Evolutionary conservation across 768 basidiomycete genomes (phyloP).

Genomic region (Peribolospora baueri): DNA sequence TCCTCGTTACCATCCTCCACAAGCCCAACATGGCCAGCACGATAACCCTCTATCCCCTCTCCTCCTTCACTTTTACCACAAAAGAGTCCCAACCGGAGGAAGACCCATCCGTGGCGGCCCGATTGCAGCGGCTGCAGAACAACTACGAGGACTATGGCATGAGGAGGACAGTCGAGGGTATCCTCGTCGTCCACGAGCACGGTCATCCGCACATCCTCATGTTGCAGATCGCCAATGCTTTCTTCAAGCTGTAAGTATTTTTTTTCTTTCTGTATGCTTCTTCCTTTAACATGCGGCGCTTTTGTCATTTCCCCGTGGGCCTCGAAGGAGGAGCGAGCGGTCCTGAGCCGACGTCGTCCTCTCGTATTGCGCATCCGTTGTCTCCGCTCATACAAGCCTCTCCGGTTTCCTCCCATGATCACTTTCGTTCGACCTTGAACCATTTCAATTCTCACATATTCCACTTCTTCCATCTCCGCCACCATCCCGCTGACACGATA

Average conservation of each 20-base stretch:
- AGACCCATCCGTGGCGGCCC: slow-evolving; percentile 82
- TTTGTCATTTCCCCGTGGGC: not conserved
- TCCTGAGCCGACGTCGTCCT: too few species aligned
- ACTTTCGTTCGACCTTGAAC: too few species aligned
- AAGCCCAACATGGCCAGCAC: not conserved
- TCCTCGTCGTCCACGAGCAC: slow-evolving; percentile 79
- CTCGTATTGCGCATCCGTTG: too few species aligned
- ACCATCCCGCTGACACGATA: not conserved
- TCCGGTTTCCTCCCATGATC: too few species aligned
- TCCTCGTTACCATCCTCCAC: too few species aligned
- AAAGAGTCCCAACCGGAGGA: slow-evolving; percentile 83
- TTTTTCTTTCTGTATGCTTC: not conserved
- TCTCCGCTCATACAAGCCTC: too few species aligned
- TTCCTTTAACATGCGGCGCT: not conserved
- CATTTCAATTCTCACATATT: too few species aligned
- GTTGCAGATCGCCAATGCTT: slow-evolving; percentile 94
- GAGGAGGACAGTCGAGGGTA: slow-evolving; percentile 69
- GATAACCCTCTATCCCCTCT: slow-evolving; percentile 35
- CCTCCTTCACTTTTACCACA: slow-evolving; percentile 83
- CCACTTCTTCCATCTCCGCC: not conserved
- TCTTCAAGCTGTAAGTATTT: slow-evolving; percentile 77
- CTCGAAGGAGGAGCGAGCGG: too few species aligned
- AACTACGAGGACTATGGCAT: slow-evolving; percentile 96
- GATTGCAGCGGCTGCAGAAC: slow-evolving; percentile 75
- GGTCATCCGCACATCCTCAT: slow-evolving; percentile 81